Base-by-base conservation (phyloP, 1,284 basidiomycete species). In the Rhodotorula sp. region DNA sequence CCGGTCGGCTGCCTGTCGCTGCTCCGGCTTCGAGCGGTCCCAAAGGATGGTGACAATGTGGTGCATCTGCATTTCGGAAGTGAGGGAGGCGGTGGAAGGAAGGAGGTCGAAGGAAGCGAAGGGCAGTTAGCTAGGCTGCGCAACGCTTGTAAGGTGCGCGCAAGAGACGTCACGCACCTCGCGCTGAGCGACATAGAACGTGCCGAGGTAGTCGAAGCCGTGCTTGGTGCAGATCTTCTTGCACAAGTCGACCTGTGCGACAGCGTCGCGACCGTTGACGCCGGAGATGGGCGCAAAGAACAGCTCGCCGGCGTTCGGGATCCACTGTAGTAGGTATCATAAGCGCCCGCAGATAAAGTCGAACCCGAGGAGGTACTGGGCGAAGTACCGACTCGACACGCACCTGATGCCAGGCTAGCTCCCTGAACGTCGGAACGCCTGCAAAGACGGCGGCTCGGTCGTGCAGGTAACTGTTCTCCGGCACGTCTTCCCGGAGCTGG, bases 221-320 rank as follows among this genome's bases (percentile, higher is more conserved):
- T 70, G 68, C 60, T 76, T 62, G 37, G 58, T 54, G 20, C 62
- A 58, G 24, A 67, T 64, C 26, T 62, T 56, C 50, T 55, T 48
- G 53, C 51, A 47, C 30, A 64, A n/a, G 31, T 40, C 31, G 46
- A 58, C 44, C 40, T 75, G 70, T 5, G 31, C 53, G 37, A 56
- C 50, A 1, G 75, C 70, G 37, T 72, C 76, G 16, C 65, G 47
- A 13, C 76, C 76, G 4, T 60, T 64, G 9, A 72, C 73, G 0
- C 65, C 62, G 11, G 58, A 64, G 68, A 77, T 77, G 13, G 76
- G 76, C 15, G 68, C 65, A 57, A 77, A 77, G 61, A 77, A 77
- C 59, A 67, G 61, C 64, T 77, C 61, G 52, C 61, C 52, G 1
- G 52, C 52, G 26, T 54, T 55, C n/a, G 40, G 26, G 9, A 62